Percentiles rank a stretch among this genome's conserved stretches.
Evolutionary conservation across 257 asterid genomes (phyloP).

Genomic region (Phtheirospermum japonicum): DNA sequence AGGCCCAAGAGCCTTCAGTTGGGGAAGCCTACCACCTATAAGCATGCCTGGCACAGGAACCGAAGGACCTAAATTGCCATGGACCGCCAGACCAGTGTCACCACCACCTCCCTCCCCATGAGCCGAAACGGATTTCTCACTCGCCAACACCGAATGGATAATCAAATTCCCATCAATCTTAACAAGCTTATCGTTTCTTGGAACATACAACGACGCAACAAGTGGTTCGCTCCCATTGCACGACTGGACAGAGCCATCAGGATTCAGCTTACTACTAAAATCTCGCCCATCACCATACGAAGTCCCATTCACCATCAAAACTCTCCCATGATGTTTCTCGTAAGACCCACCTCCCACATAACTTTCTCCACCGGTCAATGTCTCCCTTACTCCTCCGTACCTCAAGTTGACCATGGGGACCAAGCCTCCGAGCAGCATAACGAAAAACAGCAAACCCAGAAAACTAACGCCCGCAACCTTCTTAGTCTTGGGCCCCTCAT

Average conservation of each 20-base stretch:
- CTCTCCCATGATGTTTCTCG: conserved; percentile 52
- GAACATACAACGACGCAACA: conserved; percentile 60
- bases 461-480: conserved; percentile 85
- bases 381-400: conserved; percentile 61
- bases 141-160: conserved; percentile 65
- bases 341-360: conserved; percentile 36
- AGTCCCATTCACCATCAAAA: conserved; percentile 52
- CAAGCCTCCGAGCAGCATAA: conserved; percentile 73
- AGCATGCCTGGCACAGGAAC: conserved; percentile 41
- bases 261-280: conserved; percentile 23
- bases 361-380: conserved; percentile 40
- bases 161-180: conserved; percentile 70
- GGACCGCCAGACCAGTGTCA: conserved; percentile 66
- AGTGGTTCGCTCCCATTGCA: conserved; percentile 55
- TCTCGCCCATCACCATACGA: conserved; percentile 29
- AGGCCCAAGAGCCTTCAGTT: conserved; percentile 52
- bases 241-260: conserved; percentile 29
- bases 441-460: conserved; percentile 65
- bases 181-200: conserved; percentile 63
- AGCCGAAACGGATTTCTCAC: conserved; percentile 60
- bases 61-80: conserved; percentile 44
- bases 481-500: conserved; percentile 54
- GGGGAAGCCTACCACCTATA: conserved; percentile 37
- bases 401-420: conserved; percentile 59
- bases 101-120: conserved; percentile 32